Conservation (phyloP, 805 yeast species). For the Scheffersomyces coipomensis region DNA sequence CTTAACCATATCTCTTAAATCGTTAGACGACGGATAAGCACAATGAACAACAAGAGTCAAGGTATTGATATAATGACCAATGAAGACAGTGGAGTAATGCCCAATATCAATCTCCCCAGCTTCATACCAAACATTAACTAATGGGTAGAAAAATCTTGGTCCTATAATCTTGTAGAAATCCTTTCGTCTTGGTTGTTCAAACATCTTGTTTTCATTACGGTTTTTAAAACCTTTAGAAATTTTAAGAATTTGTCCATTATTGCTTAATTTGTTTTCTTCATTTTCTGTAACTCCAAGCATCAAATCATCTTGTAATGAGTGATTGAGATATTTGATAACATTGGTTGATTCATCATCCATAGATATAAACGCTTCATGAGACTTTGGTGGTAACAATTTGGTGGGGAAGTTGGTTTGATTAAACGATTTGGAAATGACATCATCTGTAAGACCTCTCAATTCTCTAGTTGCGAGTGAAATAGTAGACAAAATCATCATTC, state of each 20-base stretch:
- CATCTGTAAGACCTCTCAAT: constrained; percentile 61
- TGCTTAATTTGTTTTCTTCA: constrained; percentile 29
- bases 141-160: constrained; percentile 50
- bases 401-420: constrained; percentile 30
- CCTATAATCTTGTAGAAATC: constrained; percentile 45
- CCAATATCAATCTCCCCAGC: constrained; percentile 50
- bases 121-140: constrained; percentile 51
- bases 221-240: constrained; percentile 35
- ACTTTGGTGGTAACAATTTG: constrained; percentile 43
- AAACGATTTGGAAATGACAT: constrained; percentile 34
- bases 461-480: constrained; percentile 74
- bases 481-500: constrained; percentile 67
- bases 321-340: constrained; percentile 4
- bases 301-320: constrained; percentile 28
- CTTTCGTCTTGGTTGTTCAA: constrained; percentile 19
- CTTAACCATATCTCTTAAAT: constrained; percentile 54
- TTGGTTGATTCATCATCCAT: constrained; percentile 7
- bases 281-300: constrained; percentile 28
- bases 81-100: constrained; percentile 50
- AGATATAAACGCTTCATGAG: constrained; percentile 42
- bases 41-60: constrained; percentile 55
- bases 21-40: constrained; percentile 54
- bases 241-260: constrained; percentile 41
- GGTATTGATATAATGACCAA: constrained; percentile 59
- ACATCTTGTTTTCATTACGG: neutral